Base-by-base conservation (phyloP, 2,329 filamentous ascomycete species). In the Calonectria crousiana region DNA sequence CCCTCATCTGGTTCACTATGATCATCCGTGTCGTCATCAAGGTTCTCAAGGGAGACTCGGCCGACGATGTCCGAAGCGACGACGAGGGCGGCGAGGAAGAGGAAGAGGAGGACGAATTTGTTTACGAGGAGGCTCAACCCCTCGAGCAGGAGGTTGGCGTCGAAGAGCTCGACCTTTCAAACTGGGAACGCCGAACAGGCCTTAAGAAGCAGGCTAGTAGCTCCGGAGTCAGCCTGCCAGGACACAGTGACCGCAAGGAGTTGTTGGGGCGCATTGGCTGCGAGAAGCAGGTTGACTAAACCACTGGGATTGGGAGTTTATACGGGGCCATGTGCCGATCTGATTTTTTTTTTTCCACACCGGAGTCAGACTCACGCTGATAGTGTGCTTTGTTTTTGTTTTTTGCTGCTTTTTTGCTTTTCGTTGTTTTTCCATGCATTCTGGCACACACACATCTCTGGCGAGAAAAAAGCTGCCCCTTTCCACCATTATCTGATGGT, bases 61-160 rank as follows among this genome's bases (percentile, higher is more conserved):
- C 96, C 6, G 95, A 98, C 76, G 97, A 99, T 82, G 90, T 92
- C 23, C 92, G 97, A 71, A 98, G 95, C 76, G 96, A 98, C 79
- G 94, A 93, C 28, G 92, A 90, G 3, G 91, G 92, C 30, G 90
- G 93, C 74, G 92, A 93, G 76, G 90, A 92, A 52, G 89, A 90
- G 23, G 89, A 90, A 18, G 87, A 90, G n/a, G 87, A 89, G 62
- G 87, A 88, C 18, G 88, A 90, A 74, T 89, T 85, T 64, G 84
- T 89, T 66, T 90, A 90, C 72, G 88, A 91, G 79, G 88, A 90
- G 80, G 88, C 87, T 3, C 84, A 87, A 76, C 86, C 91, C 2
- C 87, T 94, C 13, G 94, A 95, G 83, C 90, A 95, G 83, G 94
- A 95, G 82, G 93, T 95, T 0, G 93, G 93, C 30, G 93, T 94